Percentiles rank a stretch among this genome's conserved stretches.
phyloP scores from a whole-genome alignment of 768 basidiomycete species.

The Hemileccinum rubropunctum region DNA sequence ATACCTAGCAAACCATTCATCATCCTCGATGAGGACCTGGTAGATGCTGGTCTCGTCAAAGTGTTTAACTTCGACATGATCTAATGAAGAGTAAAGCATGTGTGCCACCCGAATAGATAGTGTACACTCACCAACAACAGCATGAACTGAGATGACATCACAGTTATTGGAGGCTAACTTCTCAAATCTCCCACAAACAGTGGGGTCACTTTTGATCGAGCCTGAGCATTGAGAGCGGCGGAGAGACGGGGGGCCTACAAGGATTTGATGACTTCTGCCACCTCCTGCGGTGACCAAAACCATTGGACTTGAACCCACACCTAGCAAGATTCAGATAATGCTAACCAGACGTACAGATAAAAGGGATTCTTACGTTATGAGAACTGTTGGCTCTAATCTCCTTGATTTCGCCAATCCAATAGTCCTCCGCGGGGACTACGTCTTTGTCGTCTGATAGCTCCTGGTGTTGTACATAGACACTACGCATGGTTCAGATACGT shows the following conservation, averaged over 20 bases:
- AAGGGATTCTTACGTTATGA: conserved; percentile 26
- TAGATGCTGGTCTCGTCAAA: conserved; percentile 40
- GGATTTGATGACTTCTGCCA: conserved; percentile 40
- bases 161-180: conserved; percentile 46
- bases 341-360: neutral
- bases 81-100: conserved; percentile 23
- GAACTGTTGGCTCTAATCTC: conserved; percentile 39
- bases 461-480: conserved; percentile 35
- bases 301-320: conserved; percentile 56
- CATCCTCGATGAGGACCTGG: conserved; percentile 38
- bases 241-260: conserved; percentile 39
- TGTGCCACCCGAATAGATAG: neutral
- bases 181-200: conserved; percentile 45
- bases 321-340: conserved; percentile 21
- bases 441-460: neutral
- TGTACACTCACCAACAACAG: conserved; percentile 42
- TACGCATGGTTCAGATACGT: neutral
- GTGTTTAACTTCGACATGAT: conserved; percentile 28
- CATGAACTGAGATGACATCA: conserved; percentile 45
- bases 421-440: conserved; percentile 33
- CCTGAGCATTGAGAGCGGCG: neutral
- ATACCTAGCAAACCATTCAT: conserved; percentile 50
- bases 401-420: conserved; percentile 51
- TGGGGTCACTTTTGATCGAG: conserved; percentile 34
- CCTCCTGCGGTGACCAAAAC: conserved; percentile 54